Percentiles rank a stretch among this genome's conserved stretches.
phyloP scores from a whole-genome alignment of 768 basidiomycete species.

The Amanita exitialis region DNA sequence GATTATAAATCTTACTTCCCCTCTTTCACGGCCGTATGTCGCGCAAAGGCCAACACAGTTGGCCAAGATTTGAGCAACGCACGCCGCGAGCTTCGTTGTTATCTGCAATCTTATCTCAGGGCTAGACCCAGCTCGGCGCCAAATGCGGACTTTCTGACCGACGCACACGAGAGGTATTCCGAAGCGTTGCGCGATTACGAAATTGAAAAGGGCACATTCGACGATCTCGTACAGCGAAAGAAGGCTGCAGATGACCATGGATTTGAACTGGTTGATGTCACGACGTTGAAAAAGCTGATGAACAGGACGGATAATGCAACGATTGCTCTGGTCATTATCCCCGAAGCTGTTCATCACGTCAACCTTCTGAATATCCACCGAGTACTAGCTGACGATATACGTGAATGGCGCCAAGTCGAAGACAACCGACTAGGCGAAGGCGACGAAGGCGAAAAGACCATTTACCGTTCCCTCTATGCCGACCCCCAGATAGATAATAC shows the following conservation, averaged over 20 bases:
- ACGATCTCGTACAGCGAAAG: background rate
- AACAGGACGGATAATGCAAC: constrained; percentile 9
- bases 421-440: background rate
- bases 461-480: background rate
- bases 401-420: constrained; percentile 1
- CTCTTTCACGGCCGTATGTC: background rate
- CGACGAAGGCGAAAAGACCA: background rate
- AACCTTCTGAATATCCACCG: constrained; percentile 5
- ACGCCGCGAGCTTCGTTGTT: background rate
- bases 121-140: background rate
- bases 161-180: background rate
- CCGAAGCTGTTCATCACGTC: constrained; percentile 1
- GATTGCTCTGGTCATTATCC: constrained; percentile 7
- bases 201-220: background rate
- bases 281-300: constrained; percentile 2
- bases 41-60: background rate
- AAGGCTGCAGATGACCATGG: background rate
- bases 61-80: background rate
- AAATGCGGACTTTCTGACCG: background rate
- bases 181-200: background rate
- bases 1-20: background rate
- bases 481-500: background rate
- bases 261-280: background rate
- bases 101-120: background rate
- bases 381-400: constrained; percentile 4